These are phyloP conservation scores for Aurantiochytrium sp. DNA, from an alignment of 108 stramenopile species.

Conservation along the genomic window DNA sequence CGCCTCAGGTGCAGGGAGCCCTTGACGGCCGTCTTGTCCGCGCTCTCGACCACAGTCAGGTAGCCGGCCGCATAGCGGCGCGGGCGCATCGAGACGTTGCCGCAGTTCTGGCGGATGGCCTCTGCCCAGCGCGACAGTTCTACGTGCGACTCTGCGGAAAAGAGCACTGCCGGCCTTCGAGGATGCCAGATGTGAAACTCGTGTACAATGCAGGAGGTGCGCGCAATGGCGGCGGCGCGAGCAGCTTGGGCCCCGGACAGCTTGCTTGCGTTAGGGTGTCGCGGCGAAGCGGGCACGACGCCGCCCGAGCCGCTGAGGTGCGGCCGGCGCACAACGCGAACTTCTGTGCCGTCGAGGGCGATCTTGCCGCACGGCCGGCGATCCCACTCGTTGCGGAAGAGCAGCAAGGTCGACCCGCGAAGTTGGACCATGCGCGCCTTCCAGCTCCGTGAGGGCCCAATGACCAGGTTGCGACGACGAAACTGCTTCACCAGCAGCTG, in stretches of 20 bases:
- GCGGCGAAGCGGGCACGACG: background rate
- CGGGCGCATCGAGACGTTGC: background rate
- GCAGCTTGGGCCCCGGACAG: background rate
- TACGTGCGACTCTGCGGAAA: background rate
- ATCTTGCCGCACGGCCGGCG: background rate
- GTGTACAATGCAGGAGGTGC: background rate
- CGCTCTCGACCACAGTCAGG: background rate
- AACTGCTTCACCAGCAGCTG: conserved; percentile 15
- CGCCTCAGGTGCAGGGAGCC: background rate
- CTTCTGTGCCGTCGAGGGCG: background rate
- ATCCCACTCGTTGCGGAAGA: conserved; percentile 19
- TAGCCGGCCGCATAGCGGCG: conserved; percentile 2
- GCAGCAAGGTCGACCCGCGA: background rate
- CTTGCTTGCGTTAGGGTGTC: background rate
- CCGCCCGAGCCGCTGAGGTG: background rate
- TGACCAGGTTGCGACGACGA: background rate
- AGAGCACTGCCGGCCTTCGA: background rate
- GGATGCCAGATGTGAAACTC: conserved; percentile 22
- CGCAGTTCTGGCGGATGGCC: background rate
- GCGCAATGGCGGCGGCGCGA: background rate
- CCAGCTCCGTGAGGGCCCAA: background rate
- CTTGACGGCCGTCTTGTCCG: background rate
- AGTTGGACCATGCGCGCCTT: conserved; percentile 12
- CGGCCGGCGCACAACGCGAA: conserved; percentile 7
- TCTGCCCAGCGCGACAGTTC: conserved; percentile 20